Evolutionary conservation across 768 basidiomycete genomes (phyloP), one percentile per base, ranked within the genome.

Genomic region (Suillus americanus): DNA sequence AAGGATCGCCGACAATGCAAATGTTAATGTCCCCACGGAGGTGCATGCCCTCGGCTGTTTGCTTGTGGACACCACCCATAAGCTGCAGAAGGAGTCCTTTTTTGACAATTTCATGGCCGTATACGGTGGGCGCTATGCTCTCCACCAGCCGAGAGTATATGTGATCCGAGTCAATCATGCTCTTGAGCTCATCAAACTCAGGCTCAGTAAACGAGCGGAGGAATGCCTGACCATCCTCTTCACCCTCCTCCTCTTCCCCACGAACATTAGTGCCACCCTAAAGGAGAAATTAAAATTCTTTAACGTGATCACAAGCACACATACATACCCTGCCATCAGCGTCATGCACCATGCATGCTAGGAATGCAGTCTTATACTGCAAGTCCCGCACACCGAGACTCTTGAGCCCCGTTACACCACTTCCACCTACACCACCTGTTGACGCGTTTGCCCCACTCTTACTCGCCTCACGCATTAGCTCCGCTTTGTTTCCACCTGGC

Each of bases 21-120:
- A 99, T 96, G 69, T 99, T 99, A 75, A 99, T 91, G 72, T 99
- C 97, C 1, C 97, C 97, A 73, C 97, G 89, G n/a, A 99, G 84
- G 75, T 99, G 88, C 88, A 99, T 99, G 41, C 97, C 97, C 76
- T 99, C 97, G 0, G 84, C 80, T 1, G 97, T 99, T 74, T 95
- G 88, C 75, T 99, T 99, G 79, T 99, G 97, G 5, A 99, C 97
- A 28, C 97, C 97, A 28, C 97, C 96, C 95, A 99, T 97, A 30
- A 99, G 85, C 73, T 99, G 97, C 20, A 99, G 81, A 28, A 99
- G 79, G 40, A 99, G 82, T 14, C 97, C 97, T 75, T 99, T 99
- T 82, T 99, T 99, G 70, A 99, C 96, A 60, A 98, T 96, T 73
- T 99, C 97, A 73, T 99, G 97, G 1, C 97, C 97, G 71, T 98